Base-by-base conservation (phyloP, 495 filamentous ascomycete species). In the Cercophora sp. region DNA sequence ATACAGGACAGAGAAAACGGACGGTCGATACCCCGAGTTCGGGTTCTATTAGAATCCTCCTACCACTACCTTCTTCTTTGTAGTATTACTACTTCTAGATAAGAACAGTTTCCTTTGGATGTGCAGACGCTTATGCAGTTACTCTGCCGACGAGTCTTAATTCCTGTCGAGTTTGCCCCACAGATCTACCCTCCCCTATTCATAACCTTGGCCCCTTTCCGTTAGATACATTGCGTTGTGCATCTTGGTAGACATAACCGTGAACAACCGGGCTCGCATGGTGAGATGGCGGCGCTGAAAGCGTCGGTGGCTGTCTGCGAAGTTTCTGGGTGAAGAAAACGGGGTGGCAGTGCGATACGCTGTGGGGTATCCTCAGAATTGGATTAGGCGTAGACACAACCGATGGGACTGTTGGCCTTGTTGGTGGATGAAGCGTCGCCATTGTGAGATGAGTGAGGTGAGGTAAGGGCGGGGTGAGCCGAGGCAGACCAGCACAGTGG, bases 321-420 rank as follows among this genome's bases (percentile, higher is more conserved):
- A 83, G 56, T 40, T 73, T 72, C 11, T 76, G 66, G 11, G 79
- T 81, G 63, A 83, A 83, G 64, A 84, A 83, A 5, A 81, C 79
- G 4, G 81, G 81, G 51, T 85, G 80, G 20, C 74, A 59, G 29
- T 65, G 68, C 1, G 79, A 70, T 19, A 75, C 53, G 61, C 79
- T 70, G 55, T 16, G 44, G 5, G 25, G 2, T 41, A 16, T 41
- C 37, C 37, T 41, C 37, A n/a, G n/a, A n/a, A n/a, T n/a, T n/a
- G n/a, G n/a, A n/a, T n/a, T n/a, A n/a, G n/a, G n/a, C n/a, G n/a
- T n/a, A n/a, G n/a, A n/a, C n/a, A n/a, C n/a, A n/a, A n/a, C n/a
- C n/a, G n/a, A n/a, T n/a, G n/a, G n/a, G n/a, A 19, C 4, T 5
- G 44, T 4, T 1, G 42, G 15, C 26, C 25, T 22, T 29, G 22